Conservation (phyloP, 352 stramenopile species). For the Globisporangium polare region DNA sequence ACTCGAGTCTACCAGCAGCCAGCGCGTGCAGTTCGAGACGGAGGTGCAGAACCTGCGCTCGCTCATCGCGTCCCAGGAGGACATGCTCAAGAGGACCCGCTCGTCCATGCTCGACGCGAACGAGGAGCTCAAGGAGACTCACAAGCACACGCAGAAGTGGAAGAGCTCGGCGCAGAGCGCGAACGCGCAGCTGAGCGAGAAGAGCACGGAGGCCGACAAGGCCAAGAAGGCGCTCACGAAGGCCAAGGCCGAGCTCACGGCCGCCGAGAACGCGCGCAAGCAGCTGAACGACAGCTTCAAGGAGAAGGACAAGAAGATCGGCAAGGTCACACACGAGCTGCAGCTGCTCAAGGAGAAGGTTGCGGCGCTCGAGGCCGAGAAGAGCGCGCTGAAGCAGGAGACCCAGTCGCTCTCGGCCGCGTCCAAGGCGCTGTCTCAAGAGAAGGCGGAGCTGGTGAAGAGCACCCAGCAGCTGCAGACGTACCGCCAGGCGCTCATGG, state of each 20-base stretch:
- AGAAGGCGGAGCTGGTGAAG: constrained; percentile 38
- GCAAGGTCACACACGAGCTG: constrained; percentile 54
- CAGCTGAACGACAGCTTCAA: constrained; percentile 52
- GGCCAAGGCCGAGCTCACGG: constrained; percentile 36
- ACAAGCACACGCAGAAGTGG: constrained; percentile 63
- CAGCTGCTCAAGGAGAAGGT: constrained; percentile 45
- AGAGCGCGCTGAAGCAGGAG: constrained; percentile 17
- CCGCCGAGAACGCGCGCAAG: constrained; percentile 40
- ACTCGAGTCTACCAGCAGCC: constrained; percentile 26
- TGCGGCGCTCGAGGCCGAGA: constrained; percentile 19
- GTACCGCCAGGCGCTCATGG: constrained; percentile 54
- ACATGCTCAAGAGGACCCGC: constrained; percentile 70
- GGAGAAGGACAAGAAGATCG: constrained; percentile 69
- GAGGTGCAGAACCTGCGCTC: constrained; percentile 43
- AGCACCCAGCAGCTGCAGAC: constrained; percentile 48
- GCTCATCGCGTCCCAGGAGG: constrained; percentile 41
- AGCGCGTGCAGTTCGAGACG: constrained; percentile 25
- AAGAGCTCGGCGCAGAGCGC: constrained; percentile 63
- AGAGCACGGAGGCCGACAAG: constrained; percentile 61
- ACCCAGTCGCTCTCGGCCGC: constrained; percentile 23
- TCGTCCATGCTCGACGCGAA: constrained; percentile 62
- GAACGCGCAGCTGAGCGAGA: constrained; percentile 60
- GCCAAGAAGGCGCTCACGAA: constrained; percentile 61
- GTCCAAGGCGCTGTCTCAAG: constrained; percentile 31
- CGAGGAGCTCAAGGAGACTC: constrained; percentile 73